Percentiles rank a stretch among this genome's conserved stretches.
These are phyloP conservation scores for Zalaria sp. DNA, from an alignment of 2,329 filamentous ascomycete species.

Conservation along the genomic window DNA sequence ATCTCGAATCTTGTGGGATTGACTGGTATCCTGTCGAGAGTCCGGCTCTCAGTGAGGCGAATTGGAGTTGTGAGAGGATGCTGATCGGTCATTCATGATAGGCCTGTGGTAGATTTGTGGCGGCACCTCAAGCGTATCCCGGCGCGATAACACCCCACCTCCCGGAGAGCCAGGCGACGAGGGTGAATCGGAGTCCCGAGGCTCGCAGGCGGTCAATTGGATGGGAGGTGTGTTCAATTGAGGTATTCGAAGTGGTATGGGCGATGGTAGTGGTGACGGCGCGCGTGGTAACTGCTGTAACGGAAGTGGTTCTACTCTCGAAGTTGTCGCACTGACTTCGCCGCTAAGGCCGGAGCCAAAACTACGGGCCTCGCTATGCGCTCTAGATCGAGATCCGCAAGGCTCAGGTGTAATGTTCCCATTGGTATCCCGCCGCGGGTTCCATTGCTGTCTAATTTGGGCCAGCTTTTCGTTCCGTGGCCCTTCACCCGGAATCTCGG, in stretches of 20 bases:
- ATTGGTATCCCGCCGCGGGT: conserved; percentile 18
- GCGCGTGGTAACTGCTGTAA: neutral
- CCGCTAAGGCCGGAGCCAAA: conserved; percentile 13
- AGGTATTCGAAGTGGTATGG: neutral
- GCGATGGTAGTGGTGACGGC: conserved; percentile 1
- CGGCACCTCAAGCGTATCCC: conserved; percentile 13
- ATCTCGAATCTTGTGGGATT: too few relatives aligned
- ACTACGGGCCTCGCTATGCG: conserved; percentile 24
- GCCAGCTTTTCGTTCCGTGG: conserved; percentile 20
- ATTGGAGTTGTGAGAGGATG: too few relatives aligned
- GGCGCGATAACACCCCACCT: conserved; percentile 3
- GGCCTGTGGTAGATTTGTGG: neutral
- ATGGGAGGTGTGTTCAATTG: conserved; percentile 8
- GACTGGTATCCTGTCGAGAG: too few relatives aligned
- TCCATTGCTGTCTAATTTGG: conserved; percentile 28
- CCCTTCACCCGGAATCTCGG: conserved; percentile 43
- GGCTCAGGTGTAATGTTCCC: conserved; percentile 16
- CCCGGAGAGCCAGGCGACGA: neutral
- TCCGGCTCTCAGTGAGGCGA: too few relatives aligned
- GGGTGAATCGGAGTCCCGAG: conserved; percentile 4
- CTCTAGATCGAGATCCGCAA: conserved; percentile 20
- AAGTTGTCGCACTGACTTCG: too few relatives aligned
- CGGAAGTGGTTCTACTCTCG: too few relatives aligned
- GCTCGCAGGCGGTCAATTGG: conserved; percentile 6
- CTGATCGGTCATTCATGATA: too few relatives aligned